phyloP scores from a whole-genome alignment of 129 eudicot genomes.

The Chrysanthemum makinoi region DNA sequence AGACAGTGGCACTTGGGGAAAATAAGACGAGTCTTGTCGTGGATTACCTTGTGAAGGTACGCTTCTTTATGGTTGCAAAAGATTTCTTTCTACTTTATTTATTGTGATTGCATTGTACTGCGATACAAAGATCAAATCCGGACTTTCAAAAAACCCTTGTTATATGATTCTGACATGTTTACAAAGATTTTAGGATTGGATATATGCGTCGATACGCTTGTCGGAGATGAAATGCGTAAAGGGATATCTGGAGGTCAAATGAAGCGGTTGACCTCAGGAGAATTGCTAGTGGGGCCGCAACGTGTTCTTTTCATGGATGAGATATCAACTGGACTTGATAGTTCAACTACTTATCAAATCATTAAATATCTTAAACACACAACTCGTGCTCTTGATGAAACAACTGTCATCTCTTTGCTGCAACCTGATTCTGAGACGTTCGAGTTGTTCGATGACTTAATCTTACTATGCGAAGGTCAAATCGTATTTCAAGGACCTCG shows the following conservation, averaged over 20 bases:
- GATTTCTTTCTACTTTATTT: background rate
- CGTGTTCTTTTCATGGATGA: slow-evolving; percentile 86
- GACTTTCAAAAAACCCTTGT: background rate
- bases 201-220: slow-evolving; percentile 80
- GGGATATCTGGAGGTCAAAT: slow-evolving; percentile 97
- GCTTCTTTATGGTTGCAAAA: slow-evolving; percentile 11
- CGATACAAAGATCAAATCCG: background rate
- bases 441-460: slow-evolving; percentile 79
- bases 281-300: slow-evolving; percentile 72
- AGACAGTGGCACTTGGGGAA: slow-evolving; percentile 86
- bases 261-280: slow-evolving; percentile 91
- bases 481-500: slow-evolving; percentile 90
- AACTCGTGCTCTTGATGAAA: slow-evolving; percentile 66
- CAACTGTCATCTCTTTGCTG: slow-evolving; percentile 75
- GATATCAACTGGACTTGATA: slow-evolving; percentile 93
- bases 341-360: slow-evolving; percentile 88
- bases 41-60: slow-evolving; percentile 87
- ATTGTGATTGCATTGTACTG: background rate
- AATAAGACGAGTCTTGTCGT: slow-evolving; percentile 70
- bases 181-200: slow-evolving; percentile 88
- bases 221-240: slow-evolving; percentile 93
- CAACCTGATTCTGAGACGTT: slow-evolving; percentile 91
- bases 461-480: slow-evolving; percentile 80
- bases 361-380: slow-evolving; percentile 67
- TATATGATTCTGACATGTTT: slow-evolving; percentile 41